Conservation (phyloP, 1,284 basidiomycete species). For the Agaricales sp. region DNA sequence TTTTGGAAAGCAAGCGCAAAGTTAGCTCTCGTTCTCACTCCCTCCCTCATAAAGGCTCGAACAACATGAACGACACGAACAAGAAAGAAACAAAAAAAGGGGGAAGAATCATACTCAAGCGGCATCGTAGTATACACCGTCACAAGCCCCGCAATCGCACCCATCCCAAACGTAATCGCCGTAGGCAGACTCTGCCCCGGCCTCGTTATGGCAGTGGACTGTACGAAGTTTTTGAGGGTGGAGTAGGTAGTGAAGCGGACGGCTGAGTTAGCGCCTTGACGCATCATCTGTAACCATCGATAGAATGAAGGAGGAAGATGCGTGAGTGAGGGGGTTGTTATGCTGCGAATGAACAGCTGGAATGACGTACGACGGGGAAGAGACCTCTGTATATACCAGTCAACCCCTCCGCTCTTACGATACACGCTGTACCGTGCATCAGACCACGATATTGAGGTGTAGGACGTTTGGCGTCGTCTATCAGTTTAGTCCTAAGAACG, state of each 20-base stretch:
- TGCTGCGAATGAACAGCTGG: neutral
- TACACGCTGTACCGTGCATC: conserved; percentile 75
- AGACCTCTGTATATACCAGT: conserved; percentile 84
- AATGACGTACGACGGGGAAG: conserved; percentile 75
- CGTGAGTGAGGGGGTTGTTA: conserved; percentile 4
- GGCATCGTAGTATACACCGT: conserved; percentile 96
- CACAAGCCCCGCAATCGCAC: conserved; percentile 86
- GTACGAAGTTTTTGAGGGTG: conserved; percentile 87
- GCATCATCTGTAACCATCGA: conserved; percentile 66
- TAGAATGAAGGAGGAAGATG: conserved; percentile 2
- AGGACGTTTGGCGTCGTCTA: conserved; percentile 85
- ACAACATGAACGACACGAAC: conserved; percentile 2
- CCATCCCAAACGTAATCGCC: conserved; percentile 90
- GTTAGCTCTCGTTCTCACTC: no score
- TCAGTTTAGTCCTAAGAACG: conserved; percentile 86
- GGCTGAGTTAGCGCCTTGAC: conserved; percentile 95
- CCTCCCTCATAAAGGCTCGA: neutral
- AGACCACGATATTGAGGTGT: conserved; percentile 85
- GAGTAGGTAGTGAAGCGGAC: conserved; percentile 96
- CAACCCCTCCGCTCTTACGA: conserved; percentile 79
- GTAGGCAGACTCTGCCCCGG: conserved; percentile 82
- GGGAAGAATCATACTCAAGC: conserved; percentile 62
- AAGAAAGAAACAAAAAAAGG: neutral
- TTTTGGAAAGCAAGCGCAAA: conserved; percentile 6
- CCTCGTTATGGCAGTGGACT: conserved; percentile 54